These are phyloP conservation scores for Picea mariana DNA, from an alignment of 83 land plant species.

Conservation along the genomic window DNA sequence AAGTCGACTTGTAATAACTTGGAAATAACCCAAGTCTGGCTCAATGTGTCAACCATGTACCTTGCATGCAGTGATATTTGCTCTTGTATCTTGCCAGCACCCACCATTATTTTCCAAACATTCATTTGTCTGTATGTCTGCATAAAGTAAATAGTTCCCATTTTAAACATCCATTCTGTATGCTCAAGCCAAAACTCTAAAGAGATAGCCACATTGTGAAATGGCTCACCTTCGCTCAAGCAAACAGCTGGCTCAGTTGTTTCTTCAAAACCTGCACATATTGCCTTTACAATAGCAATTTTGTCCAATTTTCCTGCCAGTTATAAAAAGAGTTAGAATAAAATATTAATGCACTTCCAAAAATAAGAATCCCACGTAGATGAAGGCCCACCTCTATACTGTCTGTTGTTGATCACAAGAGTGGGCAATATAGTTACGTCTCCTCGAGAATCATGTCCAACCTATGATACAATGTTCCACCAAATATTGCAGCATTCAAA, in stretches of 20 bases:
- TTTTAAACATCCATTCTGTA: background rate
- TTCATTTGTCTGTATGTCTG: conserved; percentile 84
- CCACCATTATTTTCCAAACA: conserved; percentile 90
- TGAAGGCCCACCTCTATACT: conserved; percentile 73
- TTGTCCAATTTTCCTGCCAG: conserved; percentile 56
- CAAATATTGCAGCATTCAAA: background rate
- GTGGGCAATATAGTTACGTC: conserved; percentile 95
- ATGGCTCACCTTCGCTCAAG: conserved; percentile 39
- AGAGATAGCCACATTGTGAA: background rate
- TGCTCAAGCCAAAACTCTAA: background rate
- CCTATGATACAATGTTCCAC: conserved; percentile 32
- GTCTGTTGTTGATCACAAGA: conserved; percentile 81
- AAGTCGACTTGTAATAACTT: background rate
- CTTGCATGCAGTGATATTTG: conserved; percentile 85
- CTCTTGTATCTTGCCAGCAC: conserved; percentile 76
- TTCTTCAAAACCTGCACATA: conserved; percentile 61
- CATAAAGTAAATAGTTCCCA: background rate
- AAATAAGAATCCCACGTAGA: background rate
- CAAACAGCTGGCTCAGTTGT: conserved; percentile 65
- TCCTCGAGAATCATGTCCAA: conserved; percentile 83
- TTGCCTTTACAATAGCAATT: conserved; percentile 57
- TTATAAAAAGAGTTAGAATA: background rate
- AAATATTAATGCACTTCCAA: background rate
- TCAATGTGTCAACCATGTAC: conserved; percentile 24
- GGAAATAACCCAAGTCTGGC: background rate